Base-by-base conservation (phyloP, 139 green algal species). In the Tetradesmus obliquus region DNA sequence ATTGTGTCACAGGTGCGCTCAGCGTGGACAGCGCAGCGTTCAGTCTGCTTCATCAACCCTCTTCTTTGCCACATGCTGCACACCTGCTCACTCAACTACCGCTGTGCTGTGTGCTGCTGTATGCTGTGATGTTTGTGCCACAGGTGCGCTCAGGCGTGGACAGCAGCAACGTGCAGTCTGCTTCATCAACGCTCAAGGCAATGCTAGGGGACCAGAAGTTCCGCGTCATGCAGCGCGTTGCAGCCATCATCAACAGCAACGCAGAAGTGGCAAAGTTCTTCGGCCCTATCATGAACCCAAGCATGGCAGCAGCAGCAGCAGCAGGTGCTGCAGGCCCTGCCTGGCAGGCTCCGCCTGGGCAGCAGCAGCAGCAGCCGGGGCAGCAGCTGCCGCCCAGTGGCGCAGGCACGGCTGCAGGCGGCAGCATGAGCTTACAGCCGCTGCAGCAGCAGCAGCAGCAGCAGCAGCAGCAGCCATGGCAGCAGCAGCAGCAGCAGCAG, bases 401-500 rank as follows among this genome's bases (percentile, higher is more conserved):
- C 6, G 76, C 76, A 51, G 76, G 76, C 6, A 82, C 24, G 22
- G 19, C 54, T 19, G 76, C 76, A 53, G 76, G 76, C 3, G 76
- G 76, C n/a, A 82, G 76, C 20, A 82, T 82, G 76, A n/a, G 76
- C 3, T n/a, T 82, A 3, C 24, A 55, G 76, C 76, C n/a, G 24
- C 76, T 55, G n/a, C 76, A 82, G 76, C 76, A 55, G 76, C 24
- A 55, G 24, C 76, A 7, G 24, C n/a, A 10, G 54, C 22, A 22
- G 76, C 72, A 82, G 76, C 76, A 82, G 76, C 76, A 7, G 24
- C n/a, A 10, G 54, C 22, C 9, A n/a, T n/a, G 54, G 76, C 76
- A 82, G 76, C 76, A 82, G 76, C 76, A 81, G 76, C 76, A 81
- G 20, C 72, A 82, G 76, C 76, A 82, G 76, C 76, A 82, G 76